These are phyloP conservation scores for Tetracentron sinense DNA, from an alignment of 164 flowering plant genomes.

Conservation along the genomic window DNA sequence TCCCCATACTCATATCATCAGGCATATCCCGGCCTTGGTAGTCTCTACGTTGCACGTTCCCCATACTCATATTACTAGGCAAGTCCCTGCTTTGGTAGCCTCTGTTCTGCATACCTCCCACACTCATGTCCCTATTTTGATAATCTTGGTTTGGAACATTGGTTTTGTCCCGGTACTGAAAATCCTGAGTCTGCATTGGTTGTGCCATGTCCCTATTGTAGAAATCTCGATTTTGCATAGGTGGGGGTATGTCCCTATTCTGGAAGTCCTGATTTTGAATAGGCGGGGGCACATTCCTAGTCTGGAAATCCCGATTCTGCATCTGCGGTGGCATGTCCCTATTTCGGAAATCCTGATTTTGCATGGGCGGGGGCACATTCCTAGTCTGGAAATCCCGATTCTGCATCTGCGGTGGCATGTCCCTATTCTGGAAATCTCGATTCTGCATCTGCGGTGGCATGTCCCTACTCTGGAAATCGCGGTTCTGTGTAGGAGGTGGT, in stretches of 20 bases:
- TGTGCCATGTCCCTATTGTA: no score
- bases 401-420: constrained; percentile 5
- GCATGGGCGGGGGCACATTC: constrained; percentile 6
- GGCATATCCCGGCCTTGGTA: constrained; percentile 5
- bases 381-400: neutral
- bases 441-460: constrained; percentile 6
- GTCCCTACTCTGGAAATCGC: neutral
- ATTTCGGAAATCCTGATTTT: neutral
- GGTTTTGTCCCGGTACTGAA: neutral
- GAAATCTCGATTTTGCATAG: no score
- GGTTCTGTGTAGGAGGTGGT: constrained; percentile 11
- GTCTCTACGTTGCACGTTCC: no score
- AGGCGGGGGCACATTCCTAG: no score
- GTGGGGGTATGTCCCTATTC: no score
- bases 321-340: neutral
- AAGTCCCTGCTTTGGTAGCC: no score
- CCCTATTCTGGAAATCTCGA: constrained; percentile 1
- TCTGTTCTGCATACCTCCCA: neutral
- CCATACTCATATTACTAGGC: no score
- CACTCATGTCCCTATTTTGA: neutral
- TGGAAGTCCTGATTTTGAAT: no score
- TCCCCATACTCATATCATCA: neutral
- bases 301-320: neutral
- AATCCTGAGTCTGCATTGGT: no score
- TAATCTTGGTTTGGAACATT: neutral